Conservation (phyloP, 257 asterid genomes). For the Cinchona pubescens region DNA sequence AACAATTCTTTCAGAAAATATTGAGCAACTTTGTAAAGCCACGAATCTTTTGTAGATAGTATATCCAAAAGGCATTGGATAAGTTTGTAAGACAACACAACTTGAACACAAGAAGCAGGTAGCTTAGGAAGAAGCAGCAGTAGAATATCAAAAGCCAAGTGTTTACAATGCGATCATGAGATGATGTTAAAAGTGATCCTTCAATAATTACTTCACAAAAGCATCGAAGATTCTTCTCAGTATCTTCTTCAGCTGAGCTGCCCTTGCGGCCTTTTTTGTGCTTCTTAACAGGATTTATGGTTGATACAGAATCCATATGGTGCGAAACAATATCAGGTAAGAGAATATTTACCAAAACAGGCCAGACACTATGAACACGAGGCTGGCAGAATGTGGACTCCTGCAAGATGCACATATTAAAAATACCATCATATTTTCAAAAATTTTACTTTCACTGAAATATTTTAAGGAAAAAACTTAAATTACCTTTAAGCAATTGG, state of each 20-base stretch:
- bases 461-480: conserved; percentile 11
- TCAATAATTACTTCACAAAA: conserved; percentile 76
- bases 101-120: conserved; percentile 55
- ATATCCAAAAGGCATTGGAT: conserved; percentile 85
- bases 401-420: conserved; percentile 45
- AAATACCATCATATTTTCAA: conserved; percentile 13
- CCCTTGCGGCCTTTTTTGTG: conserved; percentile 67
- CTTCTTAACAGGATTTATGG: conserved; percentile 53
- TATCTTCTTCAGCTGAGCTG: conserved; percentile 66
- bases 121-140: conserved; percentile 73
- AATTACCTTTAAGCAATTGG: conserved; percentile 81
- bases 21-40: conserved; percentile 86
- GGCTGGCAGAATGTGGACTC: conserved; percentile 96
- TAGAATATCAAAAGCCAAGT: conserved; percentile 71
- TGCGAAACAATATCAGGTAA: conserved; percentile 56
- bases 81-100: conserved; percentile 65
- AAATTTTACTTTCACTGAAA: neutral
- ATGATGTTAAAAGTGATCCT: conserved; percentile 77
- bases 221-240: conserved; percentile 53
- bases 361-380: conserved; percentile 84
- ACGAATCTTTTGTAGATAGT: conserved; percentile 75
- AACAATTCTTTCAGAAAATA: conserved; percentile 71
- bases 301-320: conserved; percentile 51
- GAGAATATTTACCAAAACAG: conserved; percentile 59
- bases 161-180: conserved; percentile 97